Conservation (phyloP, 352 stramenopile species). For the Pythium aphanidermatum region DNA sequence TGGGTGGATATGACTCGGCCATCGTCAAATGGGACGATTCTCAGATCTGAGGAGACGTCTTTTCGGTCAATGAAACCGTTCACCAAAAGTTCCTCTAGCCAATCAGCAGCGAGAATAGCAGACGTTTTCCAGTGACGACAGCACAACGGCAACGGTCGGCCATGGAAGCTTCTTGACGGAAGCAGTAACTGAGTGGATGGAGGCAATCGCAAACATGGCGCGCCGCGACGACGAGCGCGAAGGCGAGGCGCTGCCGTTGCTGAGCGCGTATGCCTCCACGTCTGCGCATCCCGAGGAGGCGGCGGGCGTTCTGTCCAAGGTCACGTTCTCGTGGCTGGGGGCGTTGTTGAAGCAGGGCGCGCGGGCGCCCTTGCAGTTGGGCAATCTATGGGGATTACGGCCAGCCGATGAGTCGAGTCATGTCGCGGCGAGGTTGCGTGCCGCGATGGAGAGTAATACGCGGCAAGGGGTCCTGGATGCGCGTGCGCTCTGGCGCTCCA, state of each 20-base stretch:
- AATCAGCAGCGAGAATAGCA: too few species aligned
- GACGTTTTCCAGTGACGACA: too few species aligned
- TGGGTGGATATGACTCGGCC: too few species aligned
- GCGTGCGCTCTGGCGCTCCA: conserved; percentile 31
- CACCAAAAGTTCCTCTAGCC: too few species aligned
- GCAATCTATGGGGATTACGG: conserved; percentile 38
- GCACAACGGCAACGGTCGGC: too few species aligned
- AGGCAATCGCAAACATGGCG: not conserved
- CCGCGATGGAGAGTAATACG: conserved; percentile 7
- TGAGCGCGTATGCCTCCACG: not conserved
- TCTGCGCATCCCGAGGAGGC: conserved; percentile 6
- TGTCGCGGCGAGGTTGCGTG: conserved; percentile 27
- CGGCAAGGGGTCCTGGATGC: conserved; percentile 9
- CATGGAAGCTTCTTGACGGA: too few species aligned
- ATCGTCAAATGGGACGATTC: too few species aligned
- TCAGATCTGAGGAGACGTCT: too few species aligned
- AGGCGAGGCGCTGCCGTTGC: conserved; percentile 12
- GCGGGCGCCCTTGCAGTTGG: conserved; percentile 24
- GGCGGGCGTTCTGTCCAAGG: conserved; percentile 4
- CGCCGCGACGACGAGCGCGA: too few species aligned
- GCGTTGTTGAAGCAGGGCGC: conserved; percentile 31
- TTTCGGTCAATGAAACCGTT: too few species aligned
- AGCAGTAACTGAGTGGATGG: not conserved
- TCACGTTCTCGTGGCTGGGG: conserved; percentile 35
- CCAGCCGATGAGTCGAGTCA: conserved; percentile 23